These are phyloP conservation scores for Lipomyces yamanashiensis DNA, from an alignment of 805 yeast species.

Conservation along the genomic window DNA sequence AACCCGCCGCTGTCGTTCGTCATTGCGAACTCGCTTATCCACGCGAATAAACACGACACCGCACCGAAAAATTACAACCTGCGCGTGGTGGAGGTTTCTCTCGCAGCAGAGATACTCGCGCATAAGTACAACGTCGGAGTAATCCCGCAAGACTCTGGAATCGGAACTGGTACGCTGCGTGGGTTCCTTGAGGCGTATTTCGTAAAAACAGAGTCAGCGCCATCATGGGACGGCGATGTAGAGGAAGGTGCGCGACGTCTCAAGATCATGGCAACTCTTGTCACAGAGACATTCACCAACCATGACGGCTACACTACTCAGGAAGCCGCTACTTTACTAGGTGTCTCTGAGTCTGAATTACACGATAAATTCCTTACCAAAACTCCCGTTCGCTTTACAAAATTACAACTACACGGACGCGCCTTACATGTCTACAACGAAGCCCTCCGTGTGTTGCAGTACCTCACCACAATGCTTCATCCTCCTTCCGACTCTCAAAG, in stretches of 20 bases:
- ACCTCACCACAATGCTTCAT: constrained; percentile 50
- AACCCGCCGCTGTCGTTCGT: constrained; percentile 55
- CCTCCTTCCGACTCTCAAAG: constrained; percentile 16
- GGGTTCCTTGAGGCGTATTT: constrained; percentile 61
- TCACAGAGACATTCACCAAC: constrained; percentile 51
- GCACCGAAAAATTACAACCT: constrained; percentile 72
- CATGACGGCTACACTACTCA: constrained; percentile 57
- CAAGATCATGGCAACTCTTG: constrained; percentile 27
- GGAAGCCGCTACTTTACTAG: constrained; percentile 54
- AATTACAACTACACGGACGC: constrained; percentile 59
- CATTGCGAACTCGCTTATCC: constrained; percentile 65
- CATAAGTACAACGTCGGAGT: constrained; percentile 53
- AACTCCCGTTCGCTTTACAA: constrained; percentile 62
- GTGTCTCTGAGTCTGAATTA: constrained; percentile 52
- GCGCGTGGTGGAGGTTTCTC: constrained; percentile 71
- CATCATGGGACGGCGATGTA: constrained; percentile 48
- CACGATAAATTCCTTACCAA: constrained; percentile 51
- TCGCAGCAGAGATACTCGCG: constrained; percentile 66
- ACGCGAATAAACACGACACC: constrained; percentile 70
- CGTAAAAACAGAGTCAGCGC: constrained; percentile 50
- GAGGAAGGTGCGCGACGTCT: constrained; percentile 37
- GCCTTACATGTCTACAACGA: constrained; percentile 69
- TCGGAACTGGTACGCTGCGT: constrained; percentile 59
- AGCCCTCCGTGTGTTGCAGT: constrained; percentile 60
- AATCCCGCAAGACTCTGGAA: constrained; percentile 44